Percentiles rank a stretch among this genome's conserved stretches.
phyloP scores from a whole-genome alignment of 192 early-diverging fungal genomes.

The Phycomyces nitens region DNA sequence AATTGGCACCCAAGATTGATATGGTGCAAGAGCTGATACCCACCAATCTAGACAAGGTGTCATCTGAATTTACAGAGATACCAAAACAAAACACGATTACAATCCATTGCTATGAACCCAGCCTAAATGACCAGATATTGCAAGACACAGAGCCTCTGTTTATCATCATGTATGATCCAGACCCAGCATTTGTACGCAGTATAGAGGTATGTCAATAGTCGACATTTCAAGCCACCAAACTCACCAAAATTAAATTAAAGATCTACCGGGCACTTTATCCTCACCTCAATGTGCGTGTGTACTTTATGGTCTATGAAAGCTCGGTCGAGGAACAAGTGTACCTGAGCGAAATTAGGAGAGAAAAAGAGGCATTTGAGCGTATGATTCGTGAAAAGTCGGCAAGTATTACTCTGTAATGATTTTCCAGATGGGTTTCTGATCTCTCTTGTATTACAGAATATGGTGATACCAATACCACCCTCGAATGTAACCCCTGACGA shows the following conservation, averaged over 20 bases:
- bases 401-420: too few relatives aligned
- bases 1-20: too few relatives aligned
- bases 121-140: slow-evolving; percentile 63
- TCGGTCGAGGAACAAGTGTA: slow-evolving; percentile 94
- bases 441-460: too few relatives aligned
- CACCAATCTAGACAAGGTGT: slow-evolving; percentile 24
- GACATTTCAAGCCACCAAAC: neutral
- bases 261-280: slow-evolving; percentile 55
- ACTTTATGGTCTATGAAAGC: slow-evolving; percentile 93
- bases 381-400: slow-evolving; percentile 86
- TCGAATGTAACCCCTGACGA: slow-evolving; percentile 9
- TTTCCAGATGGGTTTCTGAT: too few relatives aligned
- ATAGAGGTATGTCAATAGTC: slow-evolving; percentile 59
- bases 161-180: slow-evolving; percentile 91
- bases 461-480: slow-evolving; percentile 72
- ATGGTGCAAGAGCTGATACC: neutral
- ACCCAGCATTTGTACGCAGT: slow-evolving; percentile 81
- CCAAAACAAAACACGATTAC: slow-evolving; percentile 47
- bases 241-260: slow-evolving; percentile 30
- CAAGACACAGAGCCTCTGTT: slow-evolving; percentile 67
- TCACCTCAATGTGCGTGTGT: slow-evolving; percentile 62
- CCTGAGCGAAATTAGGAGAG: slow-evolving; percentile 74
- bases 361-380: slow-evolving; percentile 92
- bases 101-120: slow-evolving; percentile 55
- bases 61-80: slow-evolving; percentile 45